Conservation (phyloP, 148 eudicot genomes). For the Nepenthes mirabilis region DNA sequence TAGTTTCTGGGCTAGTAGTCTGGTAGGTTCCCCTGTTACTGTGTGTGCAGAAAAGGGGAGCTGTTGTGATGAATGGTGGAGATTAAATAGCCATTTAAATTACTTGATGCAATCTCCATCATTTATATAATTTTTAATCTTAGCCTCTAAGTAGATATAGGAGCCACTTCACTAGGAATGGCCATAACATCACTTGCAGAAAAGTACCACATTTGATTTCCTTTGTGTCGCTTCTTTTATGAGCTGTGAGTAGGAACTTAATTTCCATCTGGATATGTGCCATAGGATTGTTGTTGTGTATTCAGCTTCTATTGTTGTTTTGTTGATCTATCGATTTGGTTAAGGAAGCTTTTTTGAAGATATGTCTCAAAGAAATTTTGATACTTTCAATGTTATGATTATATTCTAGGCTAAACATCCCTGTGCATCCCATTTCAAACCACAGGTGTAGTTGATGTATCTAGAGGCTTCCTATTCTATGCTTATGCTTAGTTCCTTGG, state of each 20-base stretch:
- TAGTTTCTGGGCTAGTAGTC: no score
- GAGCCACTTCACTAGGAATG: no score
- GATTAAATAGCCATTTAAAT: no score
- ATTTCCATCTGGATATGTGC: neutral
- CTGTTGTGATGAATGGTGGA: no score
- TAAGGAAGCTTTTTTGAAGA: slow-evolving; percentile 1
- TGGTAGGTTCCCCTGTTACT: no score
- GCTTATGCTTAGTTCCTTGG: slow-evolving; percentile 5
- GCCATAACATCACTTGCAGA: no score
- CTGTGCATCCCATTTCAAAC: slow-evolving; percentile 6
- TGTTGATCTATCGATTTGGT: neutral
- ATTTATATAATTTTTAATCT: no score
- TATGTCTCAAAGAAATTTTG: neutral
- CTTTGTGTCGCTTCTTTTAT: neutral
- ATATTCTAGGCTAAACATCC: neutral
- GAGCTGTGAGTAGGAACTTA: neutral
- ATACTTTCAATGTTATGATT: neutral
- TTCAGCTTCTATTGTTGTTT: neutral
- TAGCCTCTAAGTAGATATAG: no score
- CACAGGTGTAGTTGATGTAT: slow-evolving; percentile 1
- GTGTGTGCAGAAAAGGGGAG: no score
- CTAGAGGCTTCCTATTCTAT: neutral
- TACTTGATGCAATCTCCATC: no score
- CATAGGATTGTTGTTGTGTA: slow-evolving; percentile 1
- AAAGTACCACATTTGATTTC: no score